phyloP scores from a whole-genome alignment of 2,329 filamentous ascomycete genomes.

The Paraphaeosphaeria sporulosa region DNA sequence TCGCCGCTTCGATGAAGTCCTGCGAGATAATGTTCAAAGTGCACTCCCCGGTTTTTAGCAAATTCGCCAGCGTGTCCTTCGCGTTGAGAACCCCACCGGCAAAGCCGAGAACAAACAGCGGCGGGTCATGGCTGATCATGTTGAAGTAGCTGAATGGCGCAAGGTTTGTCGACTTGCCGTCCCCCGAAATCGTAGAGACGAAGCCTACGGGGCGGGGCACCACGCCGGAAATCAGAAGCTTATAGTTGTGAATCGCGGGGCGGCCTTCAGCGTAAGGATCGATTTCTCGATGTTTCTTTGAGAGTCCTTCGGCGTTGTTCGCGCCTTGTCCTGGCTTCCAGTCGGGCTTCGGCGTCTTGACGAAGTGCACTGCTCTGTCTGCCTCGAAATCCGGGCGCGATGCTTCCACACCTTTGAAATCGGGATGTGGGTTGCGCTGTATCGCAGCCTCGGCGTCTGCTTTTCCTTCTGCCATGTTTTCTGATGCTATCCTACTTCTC shows the following conservation, averaged over 20 bases:
- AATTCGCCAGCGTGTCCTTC: constrained; percentile 82
- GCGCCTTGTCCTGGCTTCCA: constrained; percentile 73
- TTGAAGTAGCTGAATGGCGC: constrained; percentile 90
- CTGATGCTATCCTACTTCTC: not conserved
- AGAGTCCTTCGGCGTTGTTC: constrained; percentile 62
- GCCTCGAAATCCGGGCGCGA: constrained; percentile 68
- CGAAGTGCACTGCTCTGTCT: constrained; percentile 60
- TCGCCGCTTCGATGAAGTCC: constrained; percentile 86
- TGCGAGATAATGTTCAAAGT: constrained; percentile 85
- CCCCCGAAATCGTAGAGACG: constrained; percentile 64
- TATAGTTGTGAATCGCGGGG: constrained; percentile 80
- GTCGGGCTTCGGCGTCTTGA: constrained; percentile 68
- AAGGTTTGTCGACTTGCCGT: constrained; percentile 75
- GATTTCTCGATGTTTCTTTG: constrained; percentile 74
- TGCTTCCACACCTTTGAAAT: constrained; percentile 77
- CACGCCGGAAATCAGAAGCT: constrained; percentile 84
- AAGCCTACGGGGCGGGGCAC: constrained; percentile 82
- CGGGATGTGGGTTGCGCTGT: constrained; percentile 72
- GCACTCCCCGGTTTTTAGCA: constrained; percentile 76
- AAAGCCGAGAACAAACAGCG: constrained; percentile 75
- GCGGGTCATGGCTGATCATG: constrained; percentile 84
- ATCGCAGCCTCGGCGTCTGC: constrained; percentile 56
- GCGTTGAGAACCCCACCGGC: constrained; percentile 64
- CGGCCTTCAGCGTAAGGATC: constrained; percentile 79
- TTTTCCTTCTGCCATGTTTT: constrained; percentile 39